These are phyloP conservation scores for Hypoxylon sp. DNA, from an alignment of 2,329 filamentous ascomycete species.

Conservation along the genomic window DNA sequence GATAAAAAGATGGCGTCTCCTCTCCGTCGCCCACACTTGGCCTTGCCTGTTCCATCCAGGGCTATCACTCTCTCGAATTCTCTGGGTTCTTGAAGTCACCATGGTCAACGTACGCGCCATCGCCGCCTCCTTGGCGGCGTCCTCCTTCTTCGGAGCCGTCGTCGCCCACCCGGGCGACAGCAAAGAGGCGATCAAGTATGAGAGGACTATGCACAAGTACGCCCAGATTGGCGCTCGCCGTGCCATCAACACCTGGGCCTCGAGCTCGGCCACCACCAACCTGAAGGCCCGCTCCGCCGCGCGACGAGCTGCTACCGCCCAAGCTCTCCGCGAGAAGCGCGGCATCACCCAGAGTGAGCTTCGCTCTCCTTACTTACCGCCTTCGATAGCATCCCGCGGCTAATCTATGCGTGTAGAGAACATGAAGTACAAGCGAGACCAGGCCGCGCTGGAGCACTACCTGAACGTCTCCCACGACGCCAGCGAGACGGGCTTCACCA, in stretches of 20 bases:
- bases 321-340: slow-evolving; percentile 49
- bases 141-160: slow-evolving; percentile 33
- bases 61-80: slow-evolving; percentile 19
- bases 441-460: slow-evolving; percentile 41
- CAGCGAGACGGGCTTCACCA: slow-evolving; percentile 43
- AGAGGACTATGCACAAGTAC: slow-evolving; percentile 45
- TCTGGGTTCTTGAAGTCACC: slow-evolving; percentile 11
- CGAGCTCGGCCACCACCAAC: slow-evolving; percentile 47
- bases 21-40: slow-evolving; percentile 1
- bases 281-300: slow-evolving; percentile 49
- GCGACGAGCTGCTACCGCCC: slow-evolving; percentile 49
- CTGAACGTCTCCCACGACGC: slow-evolving; percentile 38
- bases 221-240: slow-evolving; percentile 48
- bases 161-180: slow-evolving; percentile 52
- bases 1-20: slow-evolving; percentile 30
- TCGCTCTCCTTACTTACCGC: neutral
- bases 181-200: slow-evolving; percentile 40
- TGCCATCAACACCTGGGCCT: slow-evolving; percentile 49
- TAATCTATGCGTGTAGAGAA: slow-evolving; percentile 29
- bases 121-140: slow-evolving; percentile 39
- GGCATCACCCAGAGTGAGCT: slow-evolving; percentile 39
- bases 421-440: slow-evolving; percentile 41
- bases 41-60: slow-evolving; percentile 9
- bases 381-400: neutral
- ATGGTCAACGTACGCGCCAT: slow-evolving; percentile 42